A percentile compares a stretch with the other conserved stretches of the same genome.
These are phyloP conservation scores for Sugiyamaella sp. DNA, from an alignment of 1,139 yeast genomes.

Conservation along the genomic window DNA sequence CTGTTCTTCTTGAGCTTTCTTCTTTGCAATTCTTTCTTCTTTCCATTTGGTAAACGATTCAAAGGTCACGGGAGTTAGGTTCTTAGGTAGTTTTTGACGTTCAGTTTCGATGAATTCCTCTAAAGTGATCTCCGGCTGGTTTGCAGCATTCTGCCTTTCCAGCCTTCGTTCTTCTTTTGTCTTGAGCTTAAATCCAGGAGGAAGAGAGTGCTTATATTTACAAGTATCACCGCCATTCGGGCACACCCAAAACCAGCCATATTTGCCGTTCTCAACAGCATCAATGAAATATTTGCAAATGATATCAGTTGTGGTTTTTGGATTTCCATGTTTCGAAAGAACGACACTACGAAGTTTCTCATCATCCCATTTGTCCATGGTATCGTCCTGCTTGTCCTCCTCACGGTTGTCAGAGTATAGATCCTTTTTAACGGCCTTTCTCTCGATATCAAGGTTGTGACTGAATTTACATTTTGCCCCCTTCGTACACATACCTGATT, in stretches of 20 bases:
- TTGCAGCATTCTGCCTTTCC: conserved; percentile 83
- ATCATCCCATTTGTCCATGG: conserved; percentile 98
- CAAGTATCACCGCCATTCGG: conserved; percentile 94
- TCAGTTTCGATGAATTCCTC: conserved; percentile 97
- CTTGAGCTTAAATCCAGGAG: conserved; percentile 94
- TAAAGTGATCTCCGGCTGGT: conserved; percentile 86
- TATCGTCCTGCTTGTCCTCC: conserved; percentile 70
- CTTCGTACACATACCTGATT: conserved; percentile 85
- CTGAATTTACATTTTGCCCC: conserved; percentile 93
- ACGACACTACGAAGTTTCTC: conserved; percentile 88
- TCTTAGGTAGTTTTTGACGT: conserved; percentile 77
- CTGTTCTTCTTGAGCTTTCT: conserved; percentile 51
- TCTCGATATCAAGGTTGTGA: conserved; percentile 83
- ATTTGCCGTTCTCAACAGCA: conserved; percentile 95
- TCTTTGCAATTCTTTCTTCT: conserved; percentile 65
- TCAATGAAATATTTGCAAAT: conserved; percentile 94
- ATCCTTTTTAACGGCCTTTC: conserved; percentile 89
- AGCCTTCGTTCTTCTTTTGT: conserved; percentile 93
- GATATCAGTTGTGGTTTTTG: conserved; percentile 89
- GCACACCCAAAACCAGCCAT: conserved; percentile 99
- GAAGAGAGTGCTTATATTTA: conserved; percentile 95
- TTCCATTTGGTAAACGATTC: conserved; percentile 90
- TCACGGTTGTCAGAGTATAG: conserved; percentile 86
- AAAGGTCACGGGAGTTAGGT: conserved; percentile 84
- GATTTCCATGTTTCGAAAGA: conserved; percentile 90